These are phyloP conservation scores for Lepidopterella palustris DNA, from an alignment of 495 filamentous ascomycete genomes.

Conservation along the genomic window DNA sequence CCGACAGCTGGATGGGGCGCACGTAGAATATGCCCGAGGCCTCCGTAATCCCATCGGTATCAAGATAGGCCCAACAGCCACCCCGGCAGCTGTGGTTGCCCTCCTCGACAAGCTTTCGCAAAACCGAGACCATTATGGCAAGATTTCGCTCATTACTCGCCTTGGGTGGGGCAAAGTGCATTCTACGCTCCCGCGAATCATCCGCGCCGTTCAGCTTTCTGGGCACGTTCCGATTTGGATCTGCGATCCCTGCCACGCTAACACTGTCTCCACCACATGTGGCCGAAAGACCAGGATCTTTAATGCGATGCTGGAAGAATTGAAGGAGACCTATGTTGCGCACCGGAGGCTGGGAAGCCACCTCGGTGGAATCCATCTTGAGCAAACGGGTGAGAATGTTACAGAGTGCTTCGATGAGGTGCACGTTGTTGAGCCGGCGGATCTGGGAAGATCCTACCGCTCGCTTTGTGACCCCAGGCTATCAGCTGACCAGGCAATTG, in stretches of 20 bases:
- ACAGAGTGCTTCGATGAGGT: conserved; percentile 11
- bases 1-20: conserved; percentile 21
- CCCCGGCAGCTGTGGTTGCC: conserved; percentile 11
- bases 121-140: neutral
- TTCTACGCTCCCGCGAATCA: conserved; percentile 7
- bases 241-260: conserved; percentile 17
- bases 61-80: conserved; percentile 17
- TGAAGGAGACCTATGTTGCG: neutral
- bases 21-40: conserved; percentile 22
- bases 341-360: neutral
- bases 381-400: conserved; percentile 17
- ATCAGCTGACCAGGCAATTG: conserved; percentile 6
- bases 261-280: conserved; percentile 2
- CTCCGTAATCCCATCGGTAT: conserved; percentile 22
- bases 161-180: conserved; percentile 9
- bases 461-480: conserved; percentile 15
- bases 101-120: conserved; percentile 6
- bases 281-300: conserved; percentile 6
- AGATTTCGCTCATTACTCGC: conserved; percentile 20
- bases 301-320: conserved; percentile 10
- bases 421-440: neutral
- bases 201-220: conserved; percentile 9
- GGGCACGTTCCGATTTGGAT: conserved; percentile 8
- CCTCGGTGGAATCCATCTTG: conserved; percentile 15
- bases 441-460: neutral